These are phyloP conservation scores for Clonostachys byssicola DNA, from an alignment of 2,329 filamentous ascomycete species.

Conservation along the genomic window DNA sequence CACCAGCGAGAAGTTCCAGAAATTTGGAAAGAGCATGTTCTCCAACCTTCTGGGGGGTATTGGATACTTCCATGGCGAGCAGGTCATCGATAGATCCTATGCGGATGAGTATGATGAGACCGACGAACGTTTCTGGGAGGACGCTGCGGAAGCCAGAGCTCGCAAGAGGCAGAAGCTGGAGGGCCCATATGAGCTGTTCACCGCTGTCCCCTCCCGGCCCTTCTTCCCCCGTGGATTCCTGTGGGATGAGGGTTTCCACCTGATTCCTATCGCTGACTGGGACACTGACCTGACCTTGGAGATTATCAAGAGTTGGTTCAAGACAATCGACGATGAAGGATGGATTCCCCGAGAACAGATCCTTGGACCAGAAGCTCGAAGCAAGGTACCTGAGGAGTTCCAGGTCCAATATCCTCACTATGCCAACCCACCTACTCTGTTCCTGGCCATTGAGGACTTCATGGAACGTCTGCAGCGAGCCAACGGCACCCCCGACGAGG, in stretches of 20 bases:
- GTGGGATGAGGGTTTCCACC: slow-evolving; percentile 97
- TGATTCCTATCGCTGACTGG: slow-evolving; percentile 89
- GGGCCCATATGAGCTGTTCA: slow-evolving; percentile 85
- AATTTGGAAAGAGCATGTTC: slow-evolving; percentile 85
- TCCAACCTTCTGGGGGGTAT: slow-evolving; percentile 93
- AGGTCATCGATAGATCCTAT: slow-evolving; percentile 85
- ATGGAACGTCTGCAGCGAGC: slow-evolving; percentile 68
- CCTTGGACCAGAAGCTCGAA: slow-evolving; percentile 83
- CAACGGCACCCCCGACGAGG: slow-evolving; percentile 41
- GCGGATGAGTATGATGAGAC: slow-evolving; percentile 94
- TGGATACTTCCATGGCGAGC: slow-evolving; percentile 89
- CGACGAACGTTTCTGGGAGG: slow-evolving; percentile 93
- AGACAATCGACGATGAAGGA: slow-evolving; percentile 90
- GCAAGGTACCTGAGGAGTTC: slow-evolving; percentile 91
- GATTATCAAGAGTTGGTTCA: slow-evolving; percentile 93
- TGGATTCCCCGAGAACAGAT: slow-evolving; percentile 98
- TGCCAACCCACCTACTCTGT: slow-evolving; percentile 92
- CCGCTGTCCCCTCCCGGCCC: slow-evolving; percentile 83
- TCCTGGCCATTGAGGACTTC: slow-evolving; percentile 81
- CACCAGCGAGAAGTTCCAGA: slow-evolving; percentile 63
- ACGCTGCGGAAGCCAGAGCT: slow-evolving; percentile 73
- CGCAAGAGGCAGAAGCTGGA: slow-evolving; percentile 67
- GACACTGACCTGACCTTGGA: slow-evolving; percentile 84
- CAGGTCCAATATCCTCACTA: slow-evolving; percentile 96
- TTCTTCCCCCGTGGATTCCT: slow-evolving; percentile 97